Evolutionary conservation across 2,329 filamentous ascomycete genomes (phyloP), one percentile per base, ranked within the genome.

Genomic region (Penicillium sclerotigenum): DNA sequence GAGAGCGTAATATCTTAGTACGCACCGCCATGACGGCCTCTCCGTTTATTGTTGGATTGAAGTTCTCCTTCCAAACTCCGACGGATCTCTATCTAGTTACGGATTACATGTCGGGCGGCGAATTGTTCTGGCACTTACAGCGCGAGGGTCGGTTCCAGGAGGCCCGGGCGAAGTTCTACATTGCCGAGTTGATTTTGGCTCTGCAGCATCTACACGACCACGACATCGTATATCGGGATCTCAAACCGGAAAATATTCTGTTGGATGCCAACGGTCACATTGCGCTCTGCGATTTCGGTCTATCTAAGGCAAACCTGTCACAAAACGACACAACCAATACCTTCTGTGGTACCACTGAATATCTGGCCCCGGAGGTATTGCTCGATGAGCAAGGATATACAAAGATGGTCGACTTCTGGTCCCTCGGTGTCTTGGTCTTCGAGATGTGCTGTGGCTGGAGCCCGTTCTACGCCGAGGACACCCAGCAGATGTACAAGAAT

Each of bases 361-460:
- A 99, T 71, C 83, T 99, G 20, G 94, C 94, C 0, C 94, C 94
- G 0, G 94, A 99, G 71, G 94, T 97, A 3, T 81, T 99, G 14
- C 79, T 99, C 42, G 94, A 99, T 65, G 94, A 99, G 77, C 90
- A 91, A 68, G 94, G 94, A 33, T 99, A 99, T 75, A 97, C 94
- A 52, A 97, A 97, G 79, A 97, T 99, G 94, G 94, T 99, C 7
- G 94, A 99, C 73, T 99, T 97, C 74, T 99, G 94, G 94, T 99
- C 94, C 1, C 82, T 99, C 13, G 94, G 94, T 55, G 94, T 99
- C 46, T 81, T 99, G 52, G 94, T 99, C 1, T 99, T 99, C 68
- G 94, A 99, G 75, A 99, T 99, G 94, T 99, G 94, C 79, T 99
- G 94, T 68, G 94, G 94, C 33, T 99, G 94, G 94, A 97, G 91